These are phyloP conservation scores for Rhazya stricta DNA, from an alignment of 257 asterid species.

Conservation along the genomic window DNA sequence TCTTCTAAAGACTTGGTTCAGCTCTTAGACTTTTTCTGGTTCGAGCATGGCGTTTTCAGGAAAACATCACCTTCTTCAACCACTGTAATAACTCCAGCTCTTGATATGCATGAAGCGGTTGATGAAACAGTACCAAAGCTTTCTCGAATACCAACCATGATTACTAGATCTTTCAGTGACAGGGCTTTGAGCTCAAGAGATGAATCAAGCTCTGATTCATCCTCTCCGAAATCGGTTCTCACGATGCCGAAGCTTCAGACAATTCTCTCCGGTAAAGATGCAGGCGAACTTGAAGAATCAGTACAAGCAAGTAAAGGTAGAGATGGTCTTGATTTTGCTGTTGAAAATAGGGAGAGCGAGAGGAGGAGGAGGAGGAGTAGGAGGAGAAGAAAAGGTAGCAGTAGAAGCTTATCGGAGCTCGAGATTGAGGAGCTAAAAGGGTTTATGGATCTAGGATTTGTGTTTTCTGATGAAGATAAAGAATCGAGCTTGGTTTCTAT, in stretches of 20 bases:
- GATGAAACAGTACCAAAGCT: conserved; percentile 12
- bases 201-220: conserved; percentile 7
- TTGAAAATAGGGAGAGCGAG: neutral
- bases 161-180: conserved; percentile 51
- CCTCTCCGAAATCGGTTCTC: conserved; percentile 57
- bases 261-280: conserved; percentile 59
- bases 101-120: neutral
- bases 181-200: conserved; percentile 40
- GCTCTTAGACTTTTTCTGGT: conserved; percentile 24
- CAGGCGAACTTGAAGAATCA: conserved; percentile 23
- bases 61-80: neutral
- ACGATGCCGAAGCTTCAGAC: conserved; percentile 46
- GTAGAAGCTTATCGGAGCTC: conserved; percentile 60
- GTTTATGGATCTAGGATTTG: conserved; percentile 84
- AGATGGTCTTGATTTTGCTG: neutral
- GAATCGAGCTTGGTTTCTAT: conserved; percentile 48
- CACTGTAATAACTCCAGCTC: neutral
- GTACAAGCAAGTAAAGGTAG: too few species aligned
- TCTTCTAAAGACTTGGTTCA: conserved; percentile 2
- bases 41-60: conserved; percentile 6
- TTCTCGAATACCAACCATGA: conserved; percentile 28
- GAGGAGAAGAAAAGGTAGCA: conserved; percentile 11
- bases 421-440: conserved; percentile 72
- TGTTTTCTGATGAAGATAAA: conserved; percentile 50
- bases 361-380: neutral